A percentile compares a stretch with the other conserved stretches of the same genome.
Evolutionary conservation across 108 stramenopile species (phyloP).

Genomic region (Cyclotella baltica): DNA sequence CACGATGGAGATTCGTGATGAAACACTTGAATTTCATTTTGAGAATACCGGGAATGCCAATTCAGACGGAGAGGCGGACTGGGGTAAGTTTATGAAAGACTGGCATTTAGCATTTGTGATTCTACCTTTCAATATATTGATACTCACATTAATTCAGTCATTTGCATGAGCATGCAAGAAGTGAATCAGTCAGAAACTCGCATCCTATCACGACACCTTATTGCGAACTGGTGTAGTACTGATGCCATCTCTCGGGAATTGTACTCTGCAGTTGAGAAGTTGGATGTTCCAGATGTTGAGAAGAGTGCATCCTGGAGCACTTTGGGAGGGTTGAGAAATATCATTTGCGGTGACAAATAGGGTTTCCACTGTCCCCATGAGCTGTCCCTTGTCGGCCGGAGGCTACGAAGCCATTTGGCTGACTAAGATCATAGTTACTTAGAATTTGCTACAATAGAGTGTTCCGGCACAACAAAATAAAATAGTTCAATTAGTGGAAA

Average conservation of each 20-base stretch:
- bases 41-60: slow-evolving; percentile 1
- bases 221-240: slow-evolving; percentile 50
- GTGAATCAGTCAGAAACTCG: slow-evolving; percentile 43
- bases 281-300: slow-evolving; percentile 22
- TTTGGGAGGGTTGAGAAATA: slow-evolving; percentile 19
- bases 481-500: no score
- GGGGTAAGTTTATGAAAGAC: slow-evolving; percentile 8
- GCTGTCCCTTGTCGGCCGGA: no score
- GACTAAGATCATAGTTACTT: no score
- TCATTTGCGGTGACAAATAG: neutral
- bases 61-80: slow-evolving; percentile 34
- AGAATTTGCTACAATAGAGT: no score
- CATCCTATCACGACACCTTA: slow-evolving; percentile 48
- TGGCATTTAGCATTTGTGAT: neutral
- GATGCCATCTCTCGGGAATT: slow-evolving; percentile 46
- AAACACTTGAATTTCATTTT: slow-evolving; percentile 43
- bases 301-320: slow-evolving; percentile 29
- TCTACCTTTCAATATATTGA: neutral
- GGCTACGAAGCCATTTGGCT: no score
- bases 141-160: slow-evolving; percentile 18
- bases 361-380: no score
- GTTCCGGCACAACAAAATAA: no score
- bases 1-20: slow-evolving; percentile 17
- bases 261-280: neutral
- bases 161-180: slow-evolving; percentile 48